Conservation (phyloP, 129 eudicot genomes). For the Lonicera japonica region DNA sequence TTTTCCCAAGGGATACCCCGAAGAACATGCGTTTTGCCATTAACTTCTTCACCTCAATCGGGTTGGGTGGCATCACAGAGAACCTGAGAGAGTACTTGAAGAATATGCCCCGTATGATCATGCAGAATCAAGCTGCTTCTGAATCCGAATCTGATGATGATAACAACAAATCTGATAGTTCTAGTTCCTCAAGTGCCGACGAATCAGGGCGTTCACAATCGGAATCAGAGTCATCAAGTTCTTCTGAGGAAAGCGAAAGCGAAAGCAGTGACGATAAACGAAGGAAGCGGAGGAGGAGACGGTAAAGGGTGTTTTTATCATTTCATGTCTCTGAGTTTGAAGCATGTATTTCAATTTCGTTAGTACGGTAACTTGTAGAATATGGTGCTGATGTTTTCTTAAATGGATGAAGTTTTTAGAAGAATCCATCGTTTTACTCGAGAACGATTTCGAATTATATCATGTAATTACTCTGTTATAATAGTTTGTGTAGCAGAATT, state of each 20-base stretch:
- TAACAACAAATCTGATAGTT: slow-evolving; percentile 22
- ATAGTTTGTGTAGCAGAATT: no score
- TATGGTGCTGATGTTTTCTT: no score
- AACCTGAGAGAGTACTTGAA: slow-evolving; percentile 79
- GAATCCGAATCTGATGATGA: slow-evolving; percentile 59
- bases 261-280: slow-evolving; percentile 25
- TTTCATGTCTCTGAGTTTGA: not conserved
- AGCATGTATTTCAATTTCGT: not conserved
- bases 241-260: slow-evolving; percentile 39
- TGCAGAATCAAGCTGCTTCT: slow-evolving; percentile 75
- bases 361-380: not conserved
- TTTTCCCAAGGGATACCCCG: slow-evolving; percentile 85
- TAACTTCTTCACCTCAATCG: slow-evolving; percentile 90
- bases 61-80: slow-evolving; percentile 94
- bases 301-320: slow-evolving; percentile 7
- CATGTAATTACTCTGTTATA: no score
- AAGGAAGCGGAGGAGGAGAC: slow-evolving; percentile 38
- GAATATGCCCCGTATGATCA: slow-evolving; percentile 94
- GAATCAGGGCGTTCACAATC: slow-evolving; percentile 38
- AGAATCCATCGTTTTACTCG: no score
- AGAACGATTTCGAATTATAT: no score
- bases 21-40: slow-evolving; percentile 82
- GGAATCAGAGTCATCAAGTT: slow-evolving; percentile 49
- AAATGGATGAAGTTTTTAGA: no score
- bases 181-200: slow-evolving; percentile 18